Base-by-base conservation (phyloP, 768 basidiomycete genomes). In the Mycena galericulata region DNA sequence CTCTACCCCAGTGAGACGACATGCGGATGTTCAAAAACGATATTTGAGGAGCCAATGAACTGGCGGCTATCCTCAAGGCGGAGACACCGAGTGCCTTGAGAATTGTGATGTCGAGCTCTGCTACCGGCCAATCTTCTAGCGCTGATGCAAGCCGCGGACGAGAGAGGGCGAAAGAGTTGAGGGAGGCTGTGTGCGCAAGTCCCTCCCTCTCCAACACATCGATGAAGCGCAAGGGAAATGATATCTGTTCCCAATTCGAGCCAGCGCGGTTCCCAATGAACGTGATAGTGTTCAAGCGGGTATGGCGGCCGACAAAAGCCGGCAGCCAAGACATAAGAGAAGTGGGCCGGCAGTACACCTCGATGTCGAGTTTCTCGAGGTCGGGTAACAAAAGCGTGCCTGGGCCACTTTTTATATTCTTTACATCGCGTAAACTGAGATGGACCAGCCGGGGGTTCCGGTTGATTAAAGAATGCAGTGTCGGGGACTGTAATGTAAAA, bases 241-340 rank as follows among this genome's bases (percentile, higher is more conserved):
- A 1, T 22, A 64, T 45, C 4, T 17, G 43, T 9, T 20, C 24
- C 62, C 62, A 64, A 14, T 11, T 47, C 8, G 30, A 9, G 30
- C 49, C 47, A 20, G 11, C 10, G 6, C 1, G 4, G 24, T 54
- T 22, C 4, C 34, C 54, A n/a, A 22, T 45, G n/a, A 64, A 46
- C 7, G 30, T 64, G 43, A 64, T 49, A 32, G 32, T 26, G 11
- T 55, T 2, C 26, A 64, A 46, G 24, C 34, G 46, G 15, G 32
- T 20, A 32, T 64, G 62, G 0, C 53, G 53, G n/a, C 27, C 53
- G 9, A 46, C 62, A 30, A 64, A 64, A 15, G 43, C 53, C 27
- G 62, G 53, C 10, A 64, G 18, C 62, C 62, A 64, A 18, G 62
- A 56, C 32, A 64, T 36, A 12, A 27, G 26, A 36, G 45, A 14